Conservation (phyloP, 176 grass and related monocot species). For the Carex myosuroides region DNA sequence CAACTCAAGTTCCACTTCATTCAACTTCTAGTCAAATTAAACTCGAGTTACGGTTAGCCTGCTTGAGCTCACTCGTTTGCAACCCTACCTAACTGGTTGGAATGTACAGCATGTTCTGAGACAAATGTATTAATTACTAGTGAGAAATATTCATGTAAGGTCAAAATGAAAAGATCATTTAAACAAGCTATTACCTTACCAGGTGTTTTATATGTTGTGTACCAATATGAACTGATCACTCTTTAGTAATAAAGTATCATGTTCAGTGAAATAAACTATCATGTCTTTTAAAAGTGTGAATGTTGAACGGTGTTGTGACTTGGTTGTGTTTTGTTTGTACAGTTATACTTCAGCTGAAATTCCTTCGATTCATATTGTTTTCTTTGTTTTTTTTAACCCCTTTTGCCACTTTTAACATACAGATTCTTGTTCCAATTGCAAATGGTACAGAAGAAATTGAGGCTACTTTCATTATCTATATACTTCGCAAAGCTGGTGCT, state of each 20-base stretch:
- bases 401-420: not conserved
- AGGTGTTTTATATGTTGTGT: not conserved
- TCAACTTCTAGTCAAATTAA: too few species aligned
- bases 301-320: not conserved
- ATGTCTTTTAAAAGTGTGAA: not conserved
- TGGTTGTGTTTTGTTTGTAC: not conserved
- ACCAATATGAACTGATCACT: not conserved
- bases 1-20: too few species aligned
- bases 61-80: too few species aligned
- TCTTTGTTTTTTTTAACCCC: not conserved
- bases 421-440: slow-evolving; percentile 84
- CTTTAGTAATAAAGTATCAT: not conserved
- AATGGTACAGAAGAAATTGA: slow-evolving; percentile 94
- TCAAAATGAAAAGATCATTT: not conserved
- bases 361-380: not conserved
- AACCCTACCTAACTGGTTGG: not conserved
- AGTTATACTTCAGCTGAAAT: not conserved
- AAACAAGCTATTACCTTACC: not conserved
- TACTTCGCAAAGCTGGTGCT: slow-evolving; percentile 59
- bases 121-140: not conserved
- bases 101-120: not conserved
- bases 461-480: slow-evolving; percentile 61
- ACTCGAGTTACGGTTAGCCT: too few species aligned
- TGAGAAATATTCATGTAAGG: not conserved
- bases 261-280: not conserved